Conservation (phyloP, 805 yeast species). For the Yarrowia osloensis region DNA sequence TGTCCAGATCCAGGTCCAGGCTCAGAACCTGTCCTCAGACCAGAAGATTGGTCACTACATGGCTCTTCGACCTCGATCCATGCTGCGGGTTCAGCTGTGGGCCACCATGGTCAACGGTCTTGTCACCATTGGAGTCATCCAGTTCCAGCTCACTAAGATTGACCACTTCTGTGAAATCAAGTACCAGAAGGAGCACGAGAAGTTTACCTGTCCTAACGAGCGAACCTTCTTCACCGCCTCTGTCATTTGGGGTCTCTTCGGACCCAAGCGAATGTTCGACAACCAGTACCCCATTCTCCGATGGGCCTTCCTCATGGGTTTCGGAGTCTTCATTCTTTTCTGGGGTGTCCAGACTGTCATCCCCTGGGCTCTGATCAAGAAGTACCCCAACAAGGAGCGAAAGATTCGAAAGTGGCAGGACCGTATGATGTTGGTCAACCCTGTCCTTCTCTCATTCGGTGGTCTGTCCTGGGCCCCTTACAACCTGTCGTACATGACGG, state of each 20-base stretch:
- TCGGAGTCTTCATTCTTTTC: constrained; percentile 31
- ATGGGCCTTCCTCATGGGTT: constrained; percentile 65
- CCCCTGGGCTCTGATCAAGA: constrained; percentile 34
- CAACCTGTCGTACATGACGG: constrained; percentile 48
- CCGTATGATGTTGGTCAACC: constrained; percentile 41
- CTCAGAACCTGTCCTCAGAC: constrained; percentile 60
- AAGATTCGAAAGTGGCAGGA: constrained; percentile 38
- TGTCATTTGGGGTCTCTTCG: constrained; percentile 60
- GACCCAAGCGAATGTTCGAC: constrained; percentile 54
- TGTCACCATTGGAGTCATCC: constrained; percentile 41
- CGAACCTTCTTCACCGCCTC: constrained; percentile 53
- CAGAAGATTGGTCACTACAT: constrained; percentile 53
- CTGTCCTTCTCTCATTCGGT: constrained; percentile 51
- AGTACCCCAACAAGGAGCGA: constrained; percentile 30
- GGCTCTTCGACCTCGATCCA: constrained; percentile 48
- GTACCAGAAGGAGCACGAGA: constrained; percentile 42
- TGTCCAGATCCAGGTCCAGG: constrained; percentile 56
- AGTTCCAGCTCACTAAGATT: constrained; percentile 42
- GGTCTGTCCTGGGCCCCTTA: constrained; percentile 46
- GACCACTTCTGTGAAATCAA: constrained; percentile 37
- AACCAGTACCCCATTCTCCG: constrained; percentile 61
- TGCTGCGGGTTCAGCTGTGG: constrained; percentile 47
- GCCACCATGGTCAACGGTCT: constrained; percentile 46
- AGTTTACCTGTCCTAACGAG: constrained; percentile 48
- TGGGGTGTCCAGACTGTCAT: constrained; percentile 28